These are phyloP conservation scores for Malus orientalis DNA, from an alignment of 306 rosid genomes.

Conservation along the genomic window DNA sequence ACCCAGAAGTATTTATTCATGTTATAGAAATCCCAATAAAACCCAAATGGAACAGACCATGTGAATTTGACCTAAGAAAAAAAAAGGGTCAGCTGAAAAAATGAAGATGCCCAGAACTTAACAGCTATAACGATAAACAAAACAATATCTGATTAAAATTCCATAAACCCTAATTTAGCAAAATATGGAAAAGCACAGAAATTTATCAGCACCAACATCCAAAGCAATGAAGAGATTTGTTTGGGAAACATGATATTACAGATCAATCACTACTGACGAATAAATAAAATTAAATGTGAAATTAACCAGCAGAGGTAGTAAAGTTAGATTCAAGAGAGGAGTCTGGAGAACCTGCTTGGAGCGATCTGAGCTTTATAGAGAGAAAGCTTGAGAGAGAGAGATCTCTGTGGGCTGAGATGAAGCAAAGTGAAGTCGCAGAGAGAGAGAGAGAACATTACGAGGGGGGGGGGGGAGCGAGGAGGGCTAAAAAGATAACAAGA, in stretches of 20 bases:
- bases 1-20: neutral
- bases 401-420: slow-evolving; percentile 13
- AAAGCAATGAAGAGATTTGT: neutral
- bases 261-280: slow-evolving; percentile 29
- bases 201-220: slow-evolving; percentile 1
- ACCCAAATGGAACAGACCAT: neutral
- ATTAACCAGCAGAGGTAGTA: neutral
- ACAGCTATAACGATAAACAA: neutral
- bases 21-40: neutral
- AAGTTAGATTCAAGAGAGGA: neutral
- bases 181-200: slow-evolving; percentile 8
- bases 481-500: slow-evolving; percentile 11
- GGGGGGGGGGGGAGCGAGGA: neutral
- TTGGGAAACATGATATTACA: slow-evolving; percentile 12
- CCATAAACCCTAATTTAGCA: neutral
- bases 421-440: slow-evolving; percentile 1
- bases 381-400: slow-evolving; percentile 5
- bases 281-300: slow-evolving; percentile 11
- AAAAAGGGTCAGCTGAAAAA: slow-evolving; percentile 2
- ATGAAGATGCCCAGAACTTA: slow-evolving; percentile 1
- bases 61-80: neutral
- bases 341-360: slow-evolving; percentile 33
- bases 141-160: slow-evolving; percentile 3
- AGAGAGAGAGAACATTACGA: neutral
- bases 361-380: slow-evolving; percentile 22